These are phyloP conservation scores for Senecio squalidus DNA, from an alignment of 140 eudicot species.

Conservation along the genomic window DNA sequence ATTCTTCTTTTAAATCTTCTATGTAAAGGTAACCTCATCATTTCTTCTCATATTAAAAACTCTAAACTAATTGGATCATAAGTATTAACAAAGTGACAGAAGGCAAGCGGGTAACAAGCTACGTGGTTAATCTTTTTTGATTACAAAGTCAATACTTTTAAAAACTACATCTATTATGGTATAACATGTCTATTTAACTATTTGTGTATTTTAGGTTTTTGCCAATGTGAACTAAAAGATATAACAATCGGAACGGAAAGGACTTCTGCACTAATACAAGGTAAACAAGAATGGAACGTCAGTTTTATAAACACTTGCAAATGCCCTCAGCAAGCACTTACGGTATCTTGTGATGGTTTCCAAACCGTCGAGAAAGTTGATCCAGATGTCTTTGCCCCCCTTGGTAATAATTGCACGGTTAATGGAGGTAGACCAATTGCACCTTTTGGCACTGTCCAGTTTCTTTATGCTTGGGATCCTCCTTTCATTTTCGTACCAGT, in stretches of 20 bases:
- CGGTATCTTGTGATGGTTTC: slow-evolving; percentile 35
- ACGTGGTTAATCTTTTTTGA: too few species aligned
- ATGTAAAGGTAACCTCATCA: slow-evolving; percentile 23
- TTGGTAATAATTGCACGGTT: slow-evolving; percentile 26
- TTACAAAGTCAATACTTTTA: too few species aligned
- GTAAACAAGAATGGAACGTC: slow-evolving; percentile 51
- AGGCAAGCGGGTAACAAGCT: too few species aligned
- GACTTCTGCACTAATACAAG: slow-evolving; percentile 29
- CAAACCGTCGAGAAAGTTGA: slow-evolving; percentile 29
- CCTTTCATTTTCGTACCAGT: slow-evolving; percentile 36
- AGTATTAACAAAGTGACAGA: too few species aligned
- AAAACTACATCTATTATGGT: too few species aligned
- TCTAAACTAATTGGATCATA: not conserved
- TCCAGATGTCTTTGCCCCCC: slow-evolving; percentile 21
- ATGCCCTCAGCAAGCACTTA: slow-evolving; percentile 30
- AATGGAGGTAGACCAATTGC: slow-evolving; percentile 36
- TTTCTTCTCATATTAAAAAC: too few species aligned
- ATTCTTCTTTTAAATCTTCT: slow-evolving; percentile 27
- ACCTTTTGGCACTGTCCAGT: slow-evolving; percentile 22
- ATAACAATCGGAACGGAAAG: slow-evolving; percentile 40
- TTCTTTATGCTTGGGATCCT: slow-evolving; percentile 44
- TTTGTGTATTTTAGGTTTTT: slow-evolving; percentile 17
- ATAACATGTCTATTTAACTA: not conserved
- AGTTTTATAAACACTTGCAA: slow-evolving; percentile 34
- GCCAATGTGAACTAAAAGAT: slow-evolving; percentile 25